phyloP scores from a whole-genome alignment of 108 stramenopile genomes.

The Pelagomonas calceolata region DNA sequence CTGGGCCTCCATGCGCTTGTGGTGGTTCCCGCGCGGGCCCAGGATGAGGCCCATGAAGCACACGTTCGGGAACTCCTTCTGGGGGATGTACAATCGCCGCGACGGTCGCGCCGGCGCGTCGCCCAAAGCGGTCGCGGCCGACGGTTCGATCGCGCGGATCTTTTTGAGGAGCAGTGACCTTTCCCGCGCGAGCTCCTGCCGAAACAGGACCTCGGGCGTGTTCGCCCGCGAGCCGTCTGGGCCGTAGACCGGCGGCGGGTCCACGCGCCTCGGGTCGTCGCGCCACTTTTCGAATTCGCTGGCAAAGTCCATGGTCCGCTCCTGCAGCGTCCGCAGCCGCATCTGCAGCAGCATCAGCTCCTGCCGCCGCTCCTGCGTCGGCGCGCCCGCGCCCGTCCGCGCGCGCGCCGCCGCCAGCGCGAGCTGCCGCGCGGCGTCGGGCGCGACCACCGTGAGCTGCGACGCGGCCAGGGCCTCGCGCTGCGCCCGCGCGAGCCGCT shows the following conservation, averaged over 20 bases:
- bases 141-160: slow-evolving; percentile 65
- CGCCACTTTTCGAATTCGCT: neutral
- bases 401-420: neutral
- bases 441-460: neutral
- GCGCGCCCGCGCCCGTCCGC: neutral
- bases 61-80: slow-evolving; percentile 79
- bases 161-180: slow-evolving; percentile 68
- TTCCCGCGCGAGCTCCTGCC: slow-evolving; percentile 66
- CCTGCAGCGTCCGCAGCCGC: neutral
- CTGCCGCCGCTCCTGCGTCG: neutral
- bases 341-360: neutral
- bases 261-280: slow-evolving; percentile 39
- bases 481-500: neutral
- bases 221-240: slow-evolving; percentile 84
- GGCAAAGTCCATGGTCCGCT: neutral
- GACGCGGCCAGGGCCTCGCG: too few species aligned
- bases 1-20: slow-evolving; percentile 91
- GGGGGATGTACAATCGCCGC: slow-evolving; percentile 69
- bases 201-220: slow-evolving; percentile 86
- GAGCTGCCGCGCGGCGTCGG: neutral
- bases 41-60: slow-evolving; percentile 81
- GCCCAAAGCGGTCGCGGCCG: slow-evolving; percentile 32
- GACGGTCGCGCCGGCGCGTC: slow-evolving; percentile 37
- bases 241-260: slow-evolving; percentile 68
- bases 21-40: slow-evolving; percentile 86